Conservation (phyloP, 495 filamentous ascomycete species). For the Entonaema liquescens region DNA sequence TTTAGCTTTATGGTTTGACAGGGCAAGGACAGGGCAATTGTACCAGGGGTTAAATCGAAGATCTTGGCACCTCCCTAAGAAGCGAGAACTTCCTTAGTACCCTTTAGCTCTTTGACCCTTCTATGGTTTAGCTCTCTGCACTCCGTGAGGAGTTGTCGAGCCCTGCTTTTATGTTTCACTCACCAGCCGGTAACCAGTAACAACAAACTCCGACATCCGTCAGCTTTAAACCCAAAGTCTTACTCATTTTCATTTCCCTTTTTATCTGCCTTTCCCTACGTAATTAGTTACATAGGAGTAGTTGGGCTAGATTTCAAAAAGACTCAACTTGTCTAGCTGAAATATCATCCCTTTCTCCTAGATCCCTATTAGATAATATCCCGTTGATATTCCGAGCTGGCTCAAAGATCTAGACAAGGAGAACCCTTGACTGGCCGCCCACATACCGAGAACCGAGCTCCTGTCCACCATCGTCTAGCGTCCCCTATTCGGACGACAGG, state of each 20-base stretch:
- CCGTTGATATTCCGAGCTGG: slow-evolving; percentile 2
- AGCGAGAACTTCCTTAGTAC: not conserved
- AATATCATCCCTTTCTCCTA: not conserved
- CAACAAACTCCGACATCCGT: slow-evolving; percentile 1
- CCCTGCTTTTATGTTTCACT: slow-evolving; percentile 27
- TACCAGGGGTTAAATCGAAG: slow-evolving; percentile 7
- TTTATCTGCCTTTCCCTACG: not conserved
- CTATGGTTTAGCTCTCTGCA: slow-evolving; percentile 1
- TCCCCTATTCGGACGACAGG: slow-evolving; percentile 18
- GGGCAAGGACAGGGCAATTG: slow-evolving; percentile 4
- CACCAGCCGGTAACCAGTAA: slow-evolving; percentile 8
- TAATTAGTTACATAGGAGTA: not conserved
- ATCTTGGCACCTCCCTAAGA: slow-evolving; percentile 12
- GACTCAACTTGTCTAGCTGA: not conserved
- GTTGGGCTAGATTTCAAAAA: not conserved
- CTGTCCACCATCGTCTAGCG: slow-evolving; percentile 14
- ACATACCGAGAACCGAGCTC: slow-evolving; percentile 27
- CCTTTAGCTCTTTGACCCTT: not conserved
- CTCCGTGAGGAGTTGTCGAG: not conserved
- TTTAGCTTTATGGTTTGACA: not conserved
- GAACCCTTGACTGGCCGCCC: slow-evolving; percentile 17
- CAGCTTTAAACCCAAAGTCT: slow-evolving; percentile 16
- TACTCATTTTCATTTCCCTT: slow-evolving; percentile 5
- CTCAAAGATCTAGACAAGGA: slow-evolving; percentile 17
- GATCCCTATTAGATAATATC: slow-evolving; percentile 2